Percentiles rank a stretch among this genome's conserved stretches.
These are phyloP conservation scores for Cryphonectria radicalis DNA, from an alignment of 2,329 filamentous ascomycete species.

Conservation along the genomic window DNA sequence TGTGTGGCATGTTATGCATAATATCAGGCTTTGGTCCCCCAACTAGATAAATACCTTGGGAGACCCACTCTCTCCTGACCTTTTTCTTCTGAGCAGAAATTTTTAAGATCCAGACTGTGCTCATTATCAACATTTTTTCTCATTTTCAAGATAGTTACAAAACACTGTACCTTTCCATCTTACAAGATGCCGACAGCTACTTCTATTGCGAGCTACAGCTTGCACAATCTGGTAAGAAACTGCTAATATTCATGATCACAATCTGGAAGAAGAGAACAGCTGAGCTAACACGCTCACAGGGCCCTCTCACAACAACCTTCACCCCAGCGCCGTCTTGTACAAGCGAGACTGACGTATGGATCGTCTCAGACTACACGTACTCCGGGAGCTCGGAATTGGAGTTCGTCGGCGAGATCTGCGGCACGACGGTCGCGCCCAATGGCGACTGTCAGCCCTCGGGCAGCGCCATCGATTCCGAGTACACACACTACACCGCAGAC, in stretches of 20 bases:
- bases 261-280: too few species aligned
- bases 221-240: slow-evolving; percentile 2
- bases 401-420: background rate
- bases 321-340: slow-evolving; percentile 21
- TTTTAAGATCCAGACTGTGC: background rate
- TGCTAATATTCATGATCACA: background rate
- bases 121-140: background rate
- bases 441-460: slow-evolving; percentile 24
- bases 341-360: background rate
- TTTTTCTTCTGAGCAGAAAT: background rate
- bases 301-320: slow-evolving; percentile 25
- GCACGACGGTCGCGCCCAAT: background rate
- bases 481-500: background rate
- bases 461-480: slow-evolving; percentile 8
- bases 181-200: slow-evolving; percentile 5
- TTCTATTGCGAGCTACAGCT: background rate
- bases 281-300: background rate
- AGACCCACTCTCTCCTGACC: too few species aligned
- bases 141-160: background rate
- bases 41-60: too few species aligned
- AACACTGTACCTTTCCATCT: background rate
- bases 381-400: background rate
- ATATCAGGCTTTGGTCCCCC: too few species aligned
- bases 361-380: background rate
- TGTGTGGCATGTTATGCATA: too few species aligned